Evolutionary conservation across 352 stramenopile species (phyloP).

Genomic region (Pythium grandisporangium): DNA sequence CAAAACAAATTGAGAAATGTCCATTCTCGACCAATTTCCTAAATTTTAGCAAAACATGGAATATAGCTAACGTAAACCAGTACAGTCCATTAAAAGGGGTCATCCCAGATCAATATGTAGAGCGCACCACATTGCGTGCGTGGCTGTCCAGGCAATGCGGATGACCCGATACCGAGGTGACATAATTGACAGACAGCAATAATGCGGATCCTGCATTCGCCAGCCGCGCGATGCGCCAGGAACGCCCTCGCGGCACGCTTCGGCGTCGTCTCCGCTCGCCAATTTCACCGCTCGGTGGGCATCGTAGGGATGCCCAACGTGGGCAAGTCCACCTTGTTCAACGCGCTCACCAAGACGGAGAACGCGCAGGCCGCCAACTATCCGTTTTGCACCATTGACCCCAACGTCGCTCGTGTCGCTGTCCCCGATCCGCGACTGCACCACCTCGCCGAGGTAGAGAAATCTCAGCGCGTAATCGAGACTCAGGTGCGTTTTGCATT

Average conservation of each 20-base stretch:
- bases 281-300: slow-evolving; percentile 75
- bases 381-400: slow-evolving; percentile 86
- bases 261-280: no score
- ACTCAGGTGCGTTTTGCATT: slow-evolving; percentile 26
- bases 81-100: no score
- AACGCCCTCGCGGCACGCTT: no score
- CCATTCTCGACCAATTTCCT: no score
- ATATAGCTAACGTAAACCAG: no score
- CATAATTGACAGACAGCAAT: slow-evolving; percentile 2
- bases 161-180: no score
- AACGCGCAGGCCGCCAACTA: slow-evolving; percentile 84
- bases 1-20: no score
- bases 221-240: no score
- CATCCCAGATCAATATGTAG: not conserved
- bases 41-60: no score
- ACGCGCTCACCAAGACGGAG: slow-evolving; percentile 79
- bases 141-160: no score
- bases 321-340: slow-evolving; percentile 86
- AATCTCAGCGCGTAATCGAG: slow-evolving; percentile 67
- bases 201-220: slow-evolving; percentile 4
- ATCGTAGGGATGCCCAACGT: slow-evolving; percentile 88
- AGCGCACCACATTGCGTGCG: not conserved
- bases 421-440: slow-evolving; percentile 61
- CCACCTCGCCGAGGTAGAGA: slow-evolving; percentile 53
- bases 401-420: slow-evolving; percentile 70